A percentile compares a stretch with the other conserved stretches of the same genome.
Evolutionary conservation across 345 rosid species (phyloP).

Genomic region (Streptanthus diversifolius): DNA sequence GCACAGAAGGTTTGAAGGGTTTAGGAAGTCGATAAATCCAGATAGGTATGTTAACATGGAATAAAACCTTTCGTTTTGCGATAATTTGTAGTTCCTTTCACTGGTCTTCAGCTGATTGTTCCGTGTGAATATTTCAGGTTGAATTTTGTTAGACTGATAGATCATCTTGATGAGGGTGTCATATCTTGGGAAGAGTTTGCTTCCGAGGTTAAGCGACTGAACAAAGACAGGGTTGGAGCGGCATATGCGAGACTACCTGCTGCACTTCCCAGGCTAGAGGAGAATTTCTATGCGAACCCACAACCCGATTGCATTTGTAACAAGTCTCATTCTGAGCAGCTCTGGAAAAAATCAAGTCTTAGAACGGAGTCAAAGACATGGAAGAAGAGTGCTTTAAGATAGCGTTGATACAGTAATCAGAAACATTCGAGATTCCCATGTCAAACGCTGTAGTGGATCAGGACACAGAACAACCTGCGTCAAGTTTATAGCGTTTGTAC

Average conservation of each 20-base stretch:
- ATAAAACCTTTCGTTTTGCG: background rate
- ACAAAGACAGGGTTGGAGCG: slow-evolving; percentile 65
- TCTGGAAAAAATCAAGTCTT: slow-evolving; percentile 14
- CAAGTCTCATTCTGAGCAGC: slow-evolving; percentile 35
- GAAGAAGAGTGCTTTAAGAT: slow-evolving; percentile 24
- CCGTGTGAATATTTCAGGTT: slow-evolving; percentile 45
- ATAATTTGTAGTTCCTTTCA: background rate
- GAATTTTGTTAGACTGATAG: slow-evolving; percentile 64
- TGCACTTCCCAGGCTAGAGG: slow-evolving; percentile 73
- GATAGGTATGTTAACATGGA: slow-evolving; percentile 48
- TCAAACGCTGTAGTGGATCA: background rate
- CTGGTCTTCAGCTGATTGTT: slow-evolving; percentile 15
- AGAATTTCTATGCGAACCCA: slow-evolving; percentile 89
- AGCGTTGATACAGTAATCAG: background rate
- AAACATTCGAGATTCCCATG: background rate
- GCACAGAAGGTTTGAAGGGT: slow-evolving; percentile 81
- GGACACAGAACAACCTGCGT: background rate
- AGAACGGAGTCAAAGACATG: slow-evolving; percentile 17
- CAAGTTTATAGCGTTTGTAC: slow-evolving; percentile 24
- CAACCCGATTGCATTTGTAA: slow-evolving; percentile 81
- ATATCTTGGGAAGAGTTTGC: slow-evolving; percentile 76
- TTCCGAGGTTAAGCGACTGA: slow-evolving; percentile 54
- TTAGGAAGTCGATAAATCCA: slow-evolving; percentile 78
- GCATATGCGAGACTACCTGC: slow-evolving; percentile 64
- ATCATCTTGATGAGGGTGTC: slow-evolving; percentile 58